Conservation (phyloP, 2,329 filamentous ascomycete species). For the Penicillium rolfsii region DNA sequence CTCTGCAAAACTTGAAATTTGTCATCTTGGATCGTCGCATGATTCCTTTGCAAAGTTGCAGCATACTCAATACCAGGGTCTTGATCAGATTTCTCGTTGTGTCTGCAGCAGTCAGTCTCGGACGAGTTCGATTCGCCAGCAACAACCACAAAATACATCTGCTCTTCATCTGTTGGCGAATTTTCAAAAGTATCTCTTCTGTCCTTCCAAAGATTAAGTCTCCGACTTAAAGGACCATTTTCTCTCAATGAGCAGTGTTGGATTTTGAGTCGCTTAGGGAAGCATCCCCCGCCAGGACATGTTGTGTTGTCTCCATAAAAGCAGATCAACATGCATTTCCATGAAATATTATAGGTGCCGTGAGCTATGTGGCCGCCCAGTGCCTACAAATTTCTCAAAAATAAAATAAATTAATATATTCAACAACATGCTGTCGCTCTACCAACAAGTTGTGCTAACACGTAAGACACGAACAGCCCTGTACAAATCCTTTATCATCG, state of each 20-base stretch:
- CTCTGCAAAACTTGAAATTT: conserved; percentile 33
- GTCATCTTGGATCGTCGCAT: conserved; percentile 8
- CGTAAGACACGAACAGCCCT: not conserved
- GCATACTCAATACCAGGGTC: not conserved
- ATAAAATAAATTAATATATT: not conserved
- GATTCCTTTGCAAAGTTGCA: not conserved
- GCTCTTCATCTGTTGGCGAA: not conserved
- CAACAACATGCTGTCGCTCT: not conserved
- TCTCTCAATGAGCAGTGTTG: not conserved
- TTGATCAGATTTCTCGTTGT: not conserved
- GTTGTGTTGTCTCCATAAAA: not conserved
- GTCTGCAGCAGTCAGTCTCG: too few species aligned
- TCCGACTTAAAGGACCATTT: too few species aligned
- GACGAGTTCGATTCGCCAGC: not conserved
- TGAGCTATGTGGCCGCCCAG: not conserved
- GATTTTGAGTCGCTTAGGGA: not conserved
- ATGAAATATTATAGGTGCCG: not conserved
- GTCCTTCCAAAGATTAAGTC: not conserved
- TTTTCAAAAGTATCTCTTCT: not conserved
- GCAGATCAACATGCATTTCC: not conserved
- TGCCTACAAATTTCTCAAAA: not conserved
- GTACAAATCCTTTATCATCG: not conserved
- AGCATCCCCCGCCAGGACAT: too few species aligned
- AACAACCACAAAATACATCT: not conserved
- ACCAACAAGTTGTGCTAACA: not conserved